Evolutionary conservation across 345 rosid genomes (phyloP), one percentile per base, ranked within the genome.

Genomic region (Reutealis trisperma): DNA sequence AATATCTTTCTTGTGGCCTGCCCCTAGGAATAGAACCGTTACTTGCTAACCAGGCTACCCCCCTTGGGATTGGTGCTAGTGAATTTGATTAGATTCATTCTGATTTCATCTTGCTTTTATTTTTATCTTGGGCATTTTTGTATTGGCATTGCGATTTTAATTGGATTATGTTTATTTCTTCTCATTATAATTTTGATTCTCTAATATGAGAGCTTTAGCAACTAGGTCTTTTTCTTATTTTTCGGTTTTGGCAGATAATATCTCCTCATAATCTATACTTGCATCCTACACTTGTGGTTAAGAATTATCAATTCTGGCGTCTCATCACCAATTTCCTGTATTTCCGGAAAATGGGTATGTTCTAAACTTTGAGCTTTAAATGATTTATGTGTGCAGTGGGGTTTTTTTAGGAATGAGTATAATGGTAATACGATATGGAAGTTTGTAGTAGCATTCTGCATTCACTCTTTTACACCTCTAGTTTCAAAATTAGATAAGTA

Each of bases 291-390:
- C 94, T 92, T 58, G 96, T 96, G 72, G 88, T 96, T 74, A 92
- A 89, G 88, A 91, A 92, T 15, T 92, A 90, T 84, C 94, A 96
- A 78, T 85, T 91, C 82, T 96, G 99, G 99, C 98, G 99, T 82
- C 99, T 96, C 72, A 57, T 96, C 78, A 96, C 99, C 45, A 96
- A 96, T 83, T 96, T 96, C 86, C 81, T 96, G 68, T 96, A 91
- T 87, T 96, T 94, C 87, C 89, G 98, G 49, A 92, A 92, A 84
- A 92, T 93, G 98, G 98, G 99, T 89, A 86, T 80, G 61, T 83
- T 63, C 73, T 65, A 15, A 8, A 24, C 52, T 55, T 42, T 21
- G 63, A 62, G 57, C 3, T 60, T 67, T 49, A 15, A 22, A 13
- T 34, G 8, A 21, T 32, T 18, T 54, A 21, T 32, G 74, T 32